phyloP scores from a whole-genome alignment of 2,329 filamentous ascomycete genomes.

The Dichotomopilus funicola region DNA sequence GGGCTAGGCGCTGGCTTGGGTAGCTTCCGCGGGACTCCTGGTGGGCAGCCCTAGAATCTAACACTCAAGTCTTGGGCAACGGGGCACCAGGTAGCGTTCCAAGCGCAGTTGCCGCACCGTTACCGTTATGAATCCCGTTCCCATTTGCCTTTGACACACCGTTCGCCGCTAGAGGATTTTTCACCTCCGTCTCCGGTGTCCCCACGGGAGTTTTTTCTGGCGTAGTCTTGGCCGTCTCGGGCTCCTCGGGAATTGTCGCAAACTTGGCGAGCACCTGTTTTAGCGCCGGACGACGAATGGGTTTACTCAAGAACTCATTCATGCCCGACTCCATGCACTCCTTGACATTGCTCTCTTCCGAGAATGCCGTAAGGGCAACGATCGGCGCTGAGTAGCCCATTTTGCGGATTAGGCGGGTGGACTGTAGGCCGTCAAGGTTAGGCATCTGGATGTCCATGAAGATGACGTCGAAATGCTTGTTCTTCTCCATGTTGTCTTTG shows the following conservation, averaged over 20 bases:
- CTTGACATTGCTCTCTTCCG: conserved; percentile 81
- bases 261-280: conserved; percentile 84
- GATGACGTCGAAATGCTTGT: conserved; percentile 73
- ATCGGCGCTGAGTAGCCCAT: conserved; percentile 86
- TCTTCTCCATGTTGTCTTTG: conserved; percentile 70
- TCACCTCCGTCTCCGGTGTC: conserved; percentile 11
- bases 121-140: background rate
- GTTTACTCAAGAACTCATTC: conserved; percentile 77
- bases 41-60: too few species aligned
- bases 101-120: background rate
- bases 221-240: conserved; percentile 36
- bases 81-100: too few species aligned
- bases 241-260: conserved; percentile 71
- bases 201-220: conserved; percentile 22
- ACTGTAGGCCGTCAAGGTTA: conserved; percentile 82
- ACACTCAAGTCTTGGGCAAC: too few species aligned
- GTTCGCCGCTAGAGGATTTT: conserved; percentile 9
- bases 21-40: too few species aligned
- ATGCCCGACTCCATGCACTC: conserved; percentile 85
- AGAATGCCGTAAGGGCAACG: conserved; percentile 83
- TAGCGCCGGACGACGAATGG: conserved; percentile 73
- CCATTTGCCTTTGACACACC: background rate
- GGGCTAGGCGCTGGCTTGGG: too few species aligned
- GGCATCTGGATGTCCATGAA: conserved; percentile 98
- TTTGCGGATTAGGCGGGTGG: conserved; percentile 74